Percentiles rank a stretch among this genome's conserved stretches.
These are phyloP conservation scores for Ascochyta clinopodiicola DNA, from an alignment of 2,329 filamentous ascomycete species.

Conservation along the genomic window DNA sequence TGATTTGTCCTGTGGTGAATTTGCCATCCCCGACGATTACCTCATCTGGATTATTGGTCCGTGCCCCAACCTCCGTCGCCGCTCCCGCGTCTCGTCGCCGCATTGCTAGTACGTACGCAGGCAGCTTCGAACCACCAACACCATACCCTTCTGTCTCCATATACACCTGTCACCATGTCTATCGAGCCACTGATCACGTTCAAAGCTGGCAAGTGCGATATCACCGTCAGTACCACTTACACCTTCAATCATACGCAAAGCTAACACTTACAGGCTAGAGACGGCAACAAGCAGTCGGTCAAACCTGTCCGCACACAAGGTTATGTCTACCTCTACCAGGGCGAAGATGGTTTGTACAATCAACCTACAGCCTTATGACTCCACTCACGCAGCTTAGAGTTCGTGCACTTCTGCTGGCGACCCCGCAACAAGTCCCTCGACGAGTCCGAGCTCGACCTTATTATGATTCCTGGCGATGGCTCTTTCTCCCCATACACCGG, in stretches of 20 bases:
- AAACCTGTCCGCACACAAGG: constrained; percentile 75
- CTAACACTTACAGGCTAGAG: constrained; percentile 34
- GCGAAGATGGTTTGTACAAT: constrained; percentile 73
- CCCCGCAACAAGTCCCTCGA: constrained; percentile 74
- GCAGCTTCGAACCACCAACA: constrained; percentile 29
- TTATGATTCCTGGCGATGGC: constrained; percentile 92
- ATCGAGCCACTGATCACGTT: constrained; percentile 89
- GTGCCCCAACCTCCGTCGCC: constrained; percentile 2
- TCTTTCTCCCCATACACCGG: constrained; percentile 78
- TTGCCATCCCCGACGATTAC: constrained; percentile 6
- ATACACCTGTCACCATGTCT: constrained; percentile 66
- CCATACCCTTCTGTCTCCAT: constrained; percentile 18
- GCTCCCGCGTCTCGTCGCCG: constrained; percentile 5
- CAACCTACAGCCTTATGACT: not conserved
- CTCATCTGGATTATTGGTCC: constrained; percentile 4
- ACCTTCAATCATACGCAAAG: not conserved
- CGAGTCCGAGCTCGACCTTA: constrained; percentile 81
- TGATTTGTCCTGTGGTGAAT: constrained; percentile 2
- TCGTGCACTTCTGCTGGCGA: constrained; percentile 97
- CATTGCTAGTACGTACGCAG: constrained; percentile 9
- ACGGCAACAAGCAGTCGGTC: constrained; percentile 61
- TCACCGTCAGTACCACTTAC: constrained; percentile 68
- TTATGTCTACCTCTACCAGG: constrained; percentile 87
- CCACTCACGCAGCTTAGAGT: constrained; percentile 60
- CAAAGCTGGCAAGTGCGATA: constrained; percentile 89